phyloP scores from a whole-genome alignment of 371 early-diverging fungal species.

The Rhizopus arrhizus region DNA sequence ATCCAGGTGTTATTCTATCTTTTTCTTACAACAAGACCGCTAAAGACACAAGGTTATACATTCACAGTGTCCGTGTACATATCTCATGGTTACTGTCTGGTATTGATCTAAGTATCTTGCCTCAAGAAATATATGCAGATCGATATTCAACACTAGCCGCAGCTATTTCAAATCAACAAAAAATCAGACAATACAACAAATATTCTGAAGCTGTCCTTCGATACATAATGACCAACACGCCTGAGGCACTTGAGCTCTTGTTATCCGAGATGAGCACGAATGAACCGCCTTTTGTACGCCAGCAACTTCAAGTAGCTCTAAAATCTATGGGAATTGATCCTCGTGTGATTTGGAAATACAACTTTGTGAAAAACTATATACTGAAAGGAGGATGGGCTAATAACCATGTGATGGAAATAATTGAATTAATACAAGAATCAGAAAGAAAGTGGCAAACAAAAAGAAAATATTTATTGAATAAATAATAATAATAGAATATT shows the following conservation, averaged over 20 bases:
- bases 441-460: constrained; percentile 7
- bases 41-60: constrained; percentile 3
- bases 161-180: not conserved
- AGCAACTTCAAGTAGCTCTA: not conserved
- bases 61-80: constrained; percentile 5
- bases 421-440: constrained; percentile 7
- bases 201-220: constrained; percentile 11
- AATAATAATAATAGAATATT: too few relatives aligned
- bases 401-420: not conserved
- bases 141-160: constrained; percentile 8
- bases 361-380: constrained; percentile 11
- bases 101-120: constrained; percentile 18
- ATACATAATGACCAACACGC: not conserved
- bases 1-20: constrained; percentile 30
- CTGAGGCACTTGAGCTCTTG: not conserved
- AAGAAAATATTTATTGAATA: not conserved
- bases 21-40: constrained; percentile 12
- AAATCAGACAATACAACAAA: not conserved
- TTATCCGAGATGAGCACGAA: not conserved
- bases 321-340: constrained; percentile 5
- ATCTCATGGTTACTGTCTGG: constrained; percentile 43
- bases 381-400: not conserved
- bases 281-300: not conserved
- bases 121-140: constrained; percentile 28
- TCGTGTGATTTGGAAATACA: constrained; percentile 14